Percentiles rank a stretch among this genome's conserved stretches.
phyloP scores from a whole-genome alignment of 2,329 filamentous ascomycete genomes.

The Aspergillus intermedius region DNA sequence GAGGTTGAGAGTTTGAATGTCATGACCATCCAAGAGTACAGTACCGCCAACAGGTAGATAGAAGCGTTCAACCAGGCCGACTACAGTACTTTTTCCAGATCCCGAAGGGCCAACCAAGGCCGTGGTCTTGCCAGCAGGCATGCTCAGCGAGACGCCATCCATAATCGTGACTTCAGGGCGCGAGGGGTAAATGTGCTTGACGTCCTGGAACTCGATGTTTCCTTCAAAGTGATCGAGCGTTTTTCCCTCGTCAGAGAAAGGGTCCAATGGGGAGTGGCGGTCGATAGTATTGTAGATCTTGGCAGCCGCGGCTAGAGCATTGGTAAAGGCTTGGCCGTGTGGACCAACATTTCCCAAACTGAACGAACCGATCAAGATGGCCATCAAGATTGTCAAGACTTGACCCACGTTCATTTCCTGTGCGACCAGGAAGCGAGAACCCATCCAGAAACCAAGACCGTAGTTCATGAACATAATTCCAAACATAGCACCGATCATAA shows the following conservation, averaged over 20 bases:
- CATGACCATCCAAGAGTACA: constrained; percentile 74
- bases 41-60: constrained; percentile 80
- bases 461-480: constrained; percentile 79
- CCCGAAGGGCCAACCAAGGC: constrained; percentile 91
- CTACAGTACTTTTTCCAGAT: constrained; percentile 89
- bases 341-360: constrained; percentile 82
- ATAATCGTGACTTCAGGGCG: constrained; percentile 85
- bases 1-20: constrained; percentile 75
- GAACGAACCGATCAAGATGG: constrained; percentile 89
- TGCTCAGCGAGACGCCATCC: constrained; percentile 68
- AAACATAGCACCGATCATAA: constrained; percentile 83
- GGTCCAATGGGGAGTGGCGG: constrained; percentile 74
- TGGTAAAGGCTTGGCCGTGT: constrained; percentile 79
- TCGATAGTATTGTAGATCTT: constrained; percentile 97
- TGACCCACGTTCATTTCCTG: constrained; percentile 57
- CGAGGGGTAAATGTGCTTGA: constrained; percentile 93
- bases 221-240: constrained; percentile 69
- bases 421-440: constrained; percentile 66
- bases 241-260: constrained; percentile 62
- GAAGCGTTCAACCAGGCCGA: constrained; percentile 88
- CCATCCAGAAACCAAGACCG: constrained; percentile 82
- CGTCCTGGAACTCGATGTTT: constrained; percentile 68
- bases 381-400: constrained; percentile 79
- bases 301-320: constrained; percentile 70
- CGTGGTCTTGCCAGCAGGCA: constrained; percentile 86